phyloP scores from a whole-genome alignment of 768 basidiomycete genomes.

The Tremella fuciformis region DNA sequence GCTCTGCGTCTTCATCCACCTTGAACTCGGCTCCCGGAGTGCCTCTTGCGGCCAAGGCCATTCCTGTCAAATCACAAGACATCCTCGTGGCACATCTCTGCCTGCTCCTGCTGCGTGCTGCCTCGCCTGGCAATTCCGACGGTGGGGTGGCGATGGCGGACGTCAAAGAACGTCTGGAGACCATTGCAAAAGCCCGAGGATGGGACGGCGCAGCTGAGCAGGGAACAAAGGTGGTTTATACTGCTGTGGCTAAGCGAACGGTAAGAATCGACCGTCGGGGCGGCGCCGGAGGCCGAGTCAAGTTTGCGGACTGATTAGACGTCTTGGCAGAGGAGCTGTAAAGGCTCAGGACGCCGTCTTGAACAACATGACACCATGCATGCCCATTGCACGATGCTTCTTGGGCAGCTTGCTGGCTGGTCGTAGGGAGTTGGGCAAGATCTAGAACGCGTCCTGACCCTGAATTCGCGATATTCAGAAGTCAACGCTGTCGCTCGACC shows the following conservation, averaged over 20 bases:
- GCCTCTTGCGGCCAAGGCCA: slow-evolving; percentile 9
- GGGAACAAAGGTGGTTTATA: slow-evolving; percentile 43
- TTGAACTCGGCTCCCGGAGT: slow-evolving; percentile 3
- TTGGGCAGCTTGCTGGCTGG: no score
- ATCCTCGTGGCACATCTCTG: slow-evolving; percentile 39
- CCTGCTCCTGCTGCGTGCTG: slow-evolving; percentile 24
- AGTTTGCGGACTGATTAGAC: slow-evolving; percentile 20
- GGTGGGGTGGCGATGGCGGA: slow-evolving; percentile 27
- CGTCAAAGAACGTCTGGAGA: slow-evolving; percentile 33
- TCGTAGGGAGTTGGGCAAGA: no score
- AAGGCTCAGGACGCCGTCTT: no score
- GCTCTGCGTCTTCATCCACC: slow-evolving; percentile 30
- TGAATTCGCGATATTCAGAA: no score
- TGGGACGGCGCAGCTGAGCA: slow-evolving; percentile 29
- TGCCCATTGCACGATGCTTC: no score
- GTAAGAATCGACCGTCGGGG: slow-evolving; percentile 42
- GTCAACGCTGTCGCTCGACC: no score
- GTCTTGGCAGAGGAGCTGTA: no score
- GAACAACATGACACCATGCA: no score
- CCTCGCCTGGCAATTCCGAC: slow-evolving; percentile 10
- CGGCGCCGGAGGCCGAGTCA: slow-evolving; percentile 23
- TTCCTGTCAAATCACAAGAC: slow-evolving; percentile 31
- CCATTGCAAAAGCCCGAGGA: slow-evolving; percentile 30
- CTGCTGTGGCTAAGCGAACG: slow-evolving; percentile 38
- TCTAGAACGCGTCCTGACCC: no score